Evolutionary conservation across 2,329 filamentous ascomycete genomes (phyloP).

Genomic region (Truncatella angustata): DNA sequence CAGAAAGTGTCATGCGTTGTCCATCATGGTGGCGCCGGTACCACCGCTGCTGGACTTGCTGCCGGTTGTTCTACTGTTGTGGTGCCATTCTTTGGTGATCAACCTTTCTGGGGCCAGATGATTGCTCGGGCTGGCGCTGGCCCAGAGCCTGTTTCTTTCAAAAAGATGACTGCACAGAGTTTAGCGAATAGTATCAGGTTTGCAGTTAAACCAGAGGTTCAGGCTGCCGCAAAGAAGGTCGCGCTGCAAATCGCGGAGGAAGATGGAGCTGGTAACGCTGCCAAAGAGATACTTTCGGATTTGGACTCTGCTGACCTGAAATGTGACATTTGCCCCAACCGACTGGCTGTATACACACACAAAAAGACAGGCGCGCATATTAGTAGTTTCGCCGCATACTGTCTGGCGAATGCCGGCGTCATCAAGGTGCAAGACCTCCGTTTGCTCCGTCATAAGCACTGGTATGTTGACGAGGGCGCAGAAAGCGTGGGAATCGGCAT

Average conservation of each 20-base stretch:
- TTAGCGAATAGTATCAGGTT: conserved; percentile 52
- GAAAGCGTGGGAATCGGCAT: background rate
- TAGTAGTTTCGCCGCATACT: conserved; percentile 69
- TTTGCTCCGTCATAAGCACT: conserved; percentile 34
- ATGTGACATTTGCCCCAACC: conserved; percentile 66
- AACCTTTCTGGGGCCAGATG: conserved; percentile 67
- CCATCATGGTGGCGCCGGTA: conserved; percentile 78
- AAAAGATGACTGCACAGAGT: conserved; percentile 54
- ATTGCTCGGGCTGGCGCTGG: conserved; percentile 60
- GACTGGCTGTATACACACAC: conserved; percentile 72
- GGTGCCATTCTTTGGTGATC: conserved; percentile 65
- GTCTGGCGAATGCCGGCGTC: conserved; percentile 61
- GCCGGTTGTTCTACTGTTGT: conserved; percentile 65
- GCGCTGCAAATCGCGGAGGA: conserved; percentile 66
- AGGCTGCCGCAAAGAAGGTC: conserved; percentile 50
- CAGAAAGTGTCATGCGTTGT: conserved; percentile 62
- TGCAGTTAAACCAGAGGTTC: conserved; percentile 48
- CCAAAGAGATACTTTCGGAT: conserved; percentile 68
- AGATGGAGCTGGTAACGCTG: conserved; percentile 60
- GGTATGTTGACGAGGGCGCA: conserved; percentile 13
- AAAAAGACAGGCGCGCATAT: conserved; percentile 66
- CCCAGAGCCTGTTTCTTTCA: conserved; percentile 56
- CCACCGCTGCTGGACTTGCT: conserved; percentile 79
- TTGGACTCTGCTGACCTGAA: conserved; percentile 63
- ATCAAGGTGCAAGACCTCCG: conserved; percentile 72